Percentiles rank a stretch among this genome's conserved stretches.
phyloP scores from a whole-genome alignment of 176 grass and related monocot species.

The Calamus simplicifolius region DNA sequence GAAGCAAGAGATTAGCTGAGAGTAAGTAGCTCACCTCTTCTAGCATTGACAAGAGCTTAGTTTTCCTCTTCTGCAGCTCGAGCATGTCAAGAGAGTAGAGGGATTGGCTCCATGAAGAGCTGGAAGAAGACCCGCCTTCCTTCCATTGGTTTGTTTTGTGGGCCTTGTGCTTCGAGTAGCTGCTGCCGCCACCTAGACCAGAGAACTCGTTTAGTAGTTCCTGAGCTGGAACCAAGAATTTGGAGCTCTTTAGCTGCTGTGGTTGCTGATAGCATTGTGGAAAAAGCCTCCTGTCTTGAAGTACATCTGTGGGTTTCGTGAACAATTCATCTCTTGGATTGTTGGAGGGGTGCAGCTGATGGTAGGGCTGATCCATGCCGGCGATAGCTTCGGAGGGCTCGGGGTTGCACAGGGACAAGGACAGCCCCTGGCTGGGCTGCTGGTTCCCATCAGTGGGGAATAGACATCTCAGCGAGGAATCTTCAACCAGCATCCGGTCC shows the following conservation, averaged over 20 bases:
- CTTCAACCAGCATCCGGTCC: constrained; percentile 23
- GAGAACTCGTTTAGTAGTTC: constrained; percentile 85
- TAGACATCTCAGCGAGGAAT: constrained; percentile 10
- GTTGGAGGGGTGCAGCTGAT: neutral
- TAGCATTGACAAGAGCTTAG: constrained; percentile 80
- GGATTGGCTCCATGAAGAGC: constrained; percentile 32
- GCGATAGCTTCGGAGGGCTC: neutral
- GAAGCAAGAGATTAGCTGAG: constrained; percentile 1
- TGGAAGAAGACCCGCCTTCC: constrained; percentile 42
- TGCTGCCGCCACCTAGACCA: constrained; percentile 33
- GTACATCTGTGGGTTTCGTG: neutral
- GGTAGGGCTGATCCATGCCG: neutral
- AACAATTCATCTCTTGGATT: neutral
- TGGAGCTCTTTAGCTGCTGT: constrained; percentile 45
- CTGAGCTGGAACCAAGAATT: constrained; percentile 60
- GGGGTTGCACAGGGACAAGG: constrained; percentile 17
- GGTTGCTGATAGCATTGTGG: neutral
- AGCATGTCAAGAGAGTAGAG: constrained; percentile 53
- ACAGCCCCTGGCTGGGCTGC: neutral
- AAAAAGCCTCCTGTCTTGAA: neutral
- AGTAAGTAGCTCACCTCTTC: constrained; percentile 65
- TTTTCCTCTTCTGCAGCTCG: constrained; percentile 78
- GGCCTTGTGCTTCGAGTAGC: constrained; percentile 12
- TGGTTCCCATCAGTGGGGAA: neutral
- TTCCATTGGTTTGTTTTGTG: constrained; percentile 24